These are phyloP conservation scores for Aquilaria sinensis DNA, from an alignment of 345 rosid species.

Conservation along the genomic window DNA sequence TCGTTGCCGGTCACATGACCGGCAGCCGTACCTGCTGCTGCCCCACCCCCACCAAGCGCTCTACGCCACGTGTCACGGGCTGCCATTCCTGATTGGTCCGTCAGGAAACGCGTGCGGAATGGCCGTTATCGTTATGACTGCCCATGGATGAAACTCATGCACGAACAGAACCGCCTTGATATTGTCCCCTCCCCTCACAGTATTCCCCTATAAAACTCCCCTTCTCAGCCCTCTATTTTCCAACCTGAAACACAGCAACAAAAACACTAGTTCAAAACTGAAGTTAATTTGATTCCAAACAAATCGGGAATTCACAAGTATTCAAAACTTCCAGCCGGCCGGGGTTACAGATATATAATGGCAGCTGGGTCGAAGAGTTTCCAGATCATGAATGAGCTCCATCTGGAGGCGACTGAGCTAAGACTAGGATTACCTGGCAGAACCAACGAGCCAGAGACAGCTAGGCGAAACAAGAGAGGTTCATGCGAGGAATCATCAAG, in stretches of 20 bases:
- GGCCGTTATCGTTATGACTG: slow-evolving; percentile 14
- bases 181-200: too few species aligned
- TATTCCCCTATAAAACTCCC: slow-evolving; percentile 28
- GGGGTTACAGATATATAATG: slow-evolving; percentile 7
- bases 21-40: slow-evolving; percentile 17
- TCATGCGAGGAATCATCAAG: slow-evolving; percentile 21
- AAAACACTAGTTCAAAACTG: too few species aligned
- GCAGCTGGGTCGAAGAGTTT: slow-evolving; percentile 14
- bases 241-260: neutral
- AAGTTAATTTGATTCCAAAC: too few species aligned
- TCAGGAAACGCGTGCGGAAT: slow-evolving; percentile 9
- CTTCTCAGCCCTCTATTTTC: slow-evolving; percentile 17
- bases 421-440: slow-evolving; percentile 79
- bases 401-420: slow-evolving; percentile 68
- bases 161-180: too few species aligned
- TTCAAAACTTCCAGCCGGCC: too few species aligned
- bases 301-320: too few species aligned
- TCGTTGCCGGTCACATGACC: slow-evolving; percentile 29
- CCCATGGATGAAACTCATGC: neutral
- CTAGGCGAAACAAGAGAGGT: slow-evolving; percentile 45
- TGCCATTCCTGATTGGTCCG: slow-evolving; percentile 1
- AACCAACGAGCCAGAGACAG: slow-evolving; percentile 21
- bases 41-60: slow-evolving; percentile 24
- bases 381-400: slow-evolving; percentile 26
- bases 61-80: slow-evolving; percentile 1